phyloP scores from a whole-genome alignment of 495 filamentous ascomycete genomes.

The Hypoxylon perforatum region DNA sequence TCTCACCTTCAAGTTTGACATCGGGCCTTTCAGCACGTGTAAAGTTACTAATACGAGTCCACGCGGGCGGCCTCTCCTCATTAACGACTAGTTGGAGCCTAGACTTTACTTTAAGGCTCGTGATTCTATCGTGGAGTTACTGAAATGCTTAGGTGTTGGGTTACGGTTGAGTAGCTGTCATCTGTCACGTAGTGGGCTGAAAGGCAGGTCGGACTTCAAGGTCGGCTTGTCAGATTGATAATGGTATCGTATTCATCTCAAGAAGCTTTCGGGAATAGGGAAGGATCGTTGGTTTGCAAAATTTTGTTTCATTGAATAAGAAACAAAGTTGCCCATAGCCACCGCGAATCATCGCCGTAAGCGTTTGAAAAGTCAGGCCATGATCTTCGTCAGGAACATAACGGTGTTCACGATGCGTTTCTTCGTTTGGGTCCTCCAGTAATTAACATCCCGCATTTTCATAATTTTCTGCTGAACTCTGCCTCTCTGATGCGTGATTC shows the following conservation, averaged over 20 bases:
- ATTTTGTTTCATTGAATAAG: slow-evolving; percentile 20
- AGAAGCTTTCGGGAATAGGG: not conserved
- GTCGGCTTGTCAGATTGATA: slow-evolving; percentile 1
- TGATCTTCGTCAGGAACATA: slow-evolving; percentile 29
- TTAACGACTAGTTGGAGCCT: not conserved
- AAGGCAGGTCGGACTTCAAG: not conserved
- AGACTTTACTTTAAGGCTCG: too few species aligned
- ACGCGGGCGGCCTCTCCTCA: slow-evolving; percentile 29
- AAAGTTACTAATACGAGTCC: slow-evolving; percentile 4
- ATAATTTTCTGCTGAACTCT: slow-evolving; percentile 18
- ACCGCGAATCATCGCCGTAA: slow-evolving; percentile 18
- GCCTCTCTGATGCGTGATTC: slow-evolving; percentile 28
- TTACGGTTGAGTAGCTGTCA: too few species aligned
- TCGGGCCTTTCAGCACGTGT: slow-evolving; percentile 9
- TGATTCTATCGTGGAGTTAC: too few species aligned
- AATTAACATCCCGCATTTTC: slow-evolving; percentile 5
- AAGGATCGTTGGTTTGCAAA: not conserved
- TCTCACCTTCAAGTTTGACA: slow-evolving; percentile 25
- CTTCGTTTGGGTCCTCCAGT: slow-evolving; percentile 18
- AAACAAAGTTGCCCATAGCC: slow-evolving; percentile 17
- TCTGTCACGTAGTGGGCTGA: too few species aligned
- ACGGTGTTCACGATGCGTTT: slow-evolving; percentile 17
- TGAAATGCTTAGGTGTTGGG: too few species aligned
- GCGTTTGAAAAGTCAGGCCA: slow-evolving; percentile 27
- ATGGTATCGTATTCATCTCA: not conserved